Evolutionary conservation across 306 rosid genomes (phyloP).

Genomic region (Corylus avellana): DNA sequence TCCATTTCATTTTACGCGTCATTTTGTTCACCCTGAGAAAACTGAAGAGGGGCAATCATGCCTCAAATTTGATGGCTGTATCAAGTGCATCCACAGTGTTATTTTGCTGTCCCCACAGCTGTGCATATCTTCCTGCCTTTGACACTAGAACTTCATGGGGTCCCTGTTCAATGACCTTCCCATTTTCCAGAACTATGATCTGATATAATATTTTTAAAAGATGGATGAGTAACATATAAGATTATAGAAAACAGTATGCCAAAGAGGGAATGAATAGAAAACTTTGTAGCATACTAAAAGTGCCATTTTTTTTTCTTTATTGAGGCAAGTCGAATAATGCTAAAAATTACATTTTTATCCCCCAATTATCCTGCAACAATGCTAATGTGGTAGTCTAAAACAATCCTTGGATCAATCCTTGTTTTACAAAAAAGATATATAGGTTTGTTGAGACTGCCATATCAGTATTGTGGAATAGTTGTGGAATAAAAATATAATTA

Average conservation of each 20-base stretch:
- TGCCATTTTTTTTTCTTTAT: not conserved
- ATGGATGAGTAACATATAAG: not conserved
- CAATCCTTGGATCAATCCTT: no score
- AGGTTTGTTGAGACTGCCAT: no score
- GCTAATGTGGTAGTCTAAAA: no score
- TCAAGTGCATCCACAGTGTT: slow-evolving; percentile 73
- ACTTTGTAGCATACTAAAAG: not conserved
- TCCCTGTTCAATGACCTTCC: slow-evolving; percentile 92
- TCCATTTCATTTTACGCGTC: not conserved
- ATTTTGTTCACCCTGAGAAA: slow-evolving; percentile 3
- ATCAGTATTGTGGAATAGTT: no score
- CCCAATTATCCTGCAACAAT: no score
- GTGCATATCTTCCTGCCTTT: slow-evolving; percentile 90
- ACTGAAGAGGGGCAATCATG: slow-evolving; percentile 23
- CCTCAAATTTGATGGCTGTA: slow-evolving; percentile 51
- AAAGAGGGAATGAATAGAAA: not conserved
- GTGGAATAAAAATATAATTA: no score
- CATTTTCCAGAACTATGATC: slow-evolving; percentile 93
- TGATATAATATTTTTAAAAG: slow-evolving; percentile 33
- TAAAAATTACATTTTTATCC: no score
- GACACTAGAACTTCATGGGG: slow-evolving; percentile 83
- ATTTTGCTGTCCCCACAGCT: slow-evolving; percentile 97
- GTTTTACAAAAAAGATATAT: no score
- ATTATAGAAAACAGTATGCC: not conserved
- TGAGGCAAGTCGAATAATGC: not conserved